phyloP scores from a whole-genome alignment of 345 rosid genomes.

The Cardamine occulta region DNA sequence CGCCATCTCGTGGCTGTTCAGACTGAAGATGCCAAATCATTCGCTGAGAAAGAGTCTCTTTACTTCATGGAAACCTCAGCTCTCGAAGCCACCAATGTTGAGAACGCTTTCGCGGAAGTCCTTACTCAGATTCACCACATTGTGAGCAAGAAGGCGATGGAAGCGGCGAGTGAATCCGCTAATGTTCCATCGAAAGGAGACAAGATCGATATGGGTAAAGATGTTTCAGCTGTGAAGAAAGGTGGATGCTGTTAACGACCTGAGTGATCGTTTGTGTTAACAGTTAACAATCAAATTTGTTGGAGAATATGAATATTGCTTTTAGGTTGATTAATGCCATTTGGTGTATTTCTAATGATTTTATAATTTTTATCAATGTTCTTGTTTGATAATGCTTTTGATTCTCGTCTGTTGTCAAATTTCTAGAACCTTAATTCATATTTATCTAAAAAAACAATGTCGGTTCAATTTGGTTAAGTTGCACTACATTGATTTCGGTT shows the following conservation, averaged over 20 bases:
- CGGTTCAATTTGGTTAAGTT: not conserved
- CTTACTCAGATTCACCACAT: slow-evolving; percentile 56
- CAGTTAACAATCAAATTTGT: not conserved
- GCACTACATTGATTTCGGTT: not conserved
- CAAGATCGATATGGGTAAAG: slow-evolving; percentile 48
- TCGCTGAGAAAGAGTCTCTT: slow-evolving; percentile 55
- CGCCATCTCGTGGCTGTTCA: slow-evolving; percentile 61
- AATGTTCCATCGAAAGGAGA: slow-evolving; percentile 45
- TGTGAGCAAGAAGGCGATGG: slow-evolving; percentile 59
- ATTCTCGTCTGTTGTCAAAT: slow-evolving; percentile 2
- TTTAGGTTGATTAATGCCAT: slow-evolving; percentile 23
- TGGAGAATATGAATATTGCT: slow-evolving; percentile 33
- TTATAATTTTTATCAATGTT: not conserved
- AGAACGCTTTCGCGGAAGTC: slow-evolving; percentile 56
- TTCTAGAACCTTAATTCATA: not conserved
- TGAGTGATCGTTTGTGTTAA: slow-evolving; percentile 37
- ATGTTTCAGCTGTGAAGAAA: slow-evolving; percentile 51
- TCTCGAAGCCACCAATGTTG: slow-evolving; percentile 56
- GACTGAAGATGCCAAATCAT: slow-evolving; percentile 52
- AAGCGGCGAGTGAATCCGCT: slow-evolving; percentile 40
- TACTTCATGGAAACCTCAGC: slow-evolving; percentile 67
- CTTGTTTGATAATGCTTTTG: not conserved
- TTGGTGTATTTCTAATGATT: slow-evolving; percentile 22
- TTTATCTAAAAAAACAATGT: too few species aligned
- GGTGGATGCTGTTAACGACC: slow-evolving; percentile 41